These are phyloP conservation scores for Calcarisporium arbuscula DNA, from an alignment of 2,329 filamentous ascomycete species.

Conservation along the genomic window DNA sequence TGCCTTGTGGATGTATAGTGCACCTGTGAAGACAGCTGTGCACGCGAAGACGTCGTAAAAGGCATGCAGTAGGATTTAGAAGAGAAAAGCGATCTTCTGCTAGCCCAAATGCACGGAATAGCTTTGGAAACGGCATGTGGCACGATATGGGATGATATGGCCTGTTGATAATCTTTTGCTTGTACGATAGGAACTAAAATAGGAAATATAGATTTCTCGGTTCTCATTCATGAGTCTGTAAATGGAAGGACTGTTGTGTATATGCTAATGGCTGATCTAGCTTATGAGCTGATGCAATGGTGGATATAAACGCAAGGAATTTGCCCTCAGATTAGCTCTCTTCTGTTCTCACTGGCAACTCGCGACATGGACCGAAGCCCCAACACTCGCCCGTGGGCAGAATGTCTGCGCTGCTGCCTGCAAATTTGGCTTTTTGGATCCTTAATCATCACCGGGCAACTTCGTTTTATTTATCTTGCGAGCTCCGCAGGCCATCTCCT, in stretches of 20 bases:
- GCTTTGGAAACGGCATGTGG: conserved; percentile 5
- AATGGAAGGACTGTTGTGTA: too few species aligned
- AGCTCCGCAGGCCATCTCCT: conserved; percentile 7
- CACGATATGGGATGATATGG: conserved; percentile 13
- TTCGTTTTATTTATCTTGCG: conserved; percentile 7
- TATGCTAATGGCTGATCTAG: too few species aligned
- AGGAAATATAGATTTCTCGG: conserved; percentile 12
- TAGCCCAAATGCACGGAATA: too few species aligned
- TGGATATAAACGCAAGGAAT: background rate
- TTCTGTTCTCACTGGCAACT: conserved; percentile 47
- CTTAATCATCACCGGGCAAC: conserved; percentile 43
- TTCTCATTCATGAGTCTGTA: too few species aligned
- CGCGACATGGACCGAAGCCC: conserved; percentile 18
- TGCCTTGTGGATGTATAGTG: conserved; percentile 75
- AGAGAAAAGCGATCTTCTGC: too few species aligned
- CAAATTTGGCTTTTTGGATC: conserved; percentile 55
- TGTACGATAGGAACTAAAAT: conserved; percentile 15
- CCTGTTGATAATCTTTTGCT: conserved; percentile 9
- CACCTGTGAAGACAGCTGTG: conserved; percentile 31
- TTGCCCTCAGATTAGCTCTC: conserved; percentile 53
- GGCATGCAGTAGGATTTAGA: background rate
- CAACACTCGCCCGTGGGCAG: conserved; percentile 8
- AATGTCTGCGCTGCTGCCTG: conserved; percentile 35
- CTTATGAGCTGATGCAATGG: too few species aligned
- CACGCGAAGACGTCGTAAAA: conserved; percentile 15